Conservation (phyloP, 305 asterid genomes). For the Stenogyne calaminthoides region DNA sequence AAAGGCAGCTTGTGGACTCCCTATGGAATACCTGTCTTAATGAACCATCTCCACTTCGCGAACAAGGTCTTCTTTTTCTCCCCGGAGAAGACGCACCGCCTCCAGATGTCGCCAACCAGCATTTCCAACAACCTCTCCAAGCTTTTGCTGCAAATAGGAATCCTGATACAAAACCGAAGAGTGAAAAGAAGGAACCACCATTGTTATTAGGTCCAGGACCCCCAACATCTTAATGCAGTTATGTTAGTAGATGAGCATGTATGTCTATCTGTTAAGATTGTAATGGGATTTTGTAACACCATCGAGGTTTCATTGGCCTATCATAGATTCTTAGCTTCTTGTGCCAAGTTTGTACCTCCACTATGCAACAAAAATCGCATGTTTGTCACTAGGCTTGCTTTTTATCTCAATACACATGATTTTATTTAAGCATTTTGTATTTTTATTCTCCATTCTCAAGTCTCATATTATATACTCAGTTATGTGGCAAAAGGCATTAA, state of each 20-base stretch:
- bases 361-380: neutral
- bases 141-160: slow-evolving; percentile 74
- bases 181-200: slow-evolving; percentile 53
- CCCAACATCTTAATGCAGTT: slow-evolving; percentile 9
- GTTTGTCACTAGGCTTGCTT: neutral
- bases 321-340: neutral
- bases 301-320: neutral
- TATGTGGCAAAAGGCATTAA: too few species aligned
- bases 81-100: slow-evolving; percentile 83
- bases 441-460: neutral
- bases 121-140: slow-evolving; percentile 73
- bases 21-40: slow-evolving; percentile 65
- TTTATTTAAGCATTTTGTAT: neutral
- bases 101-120: slow-evolving; percentile 79
- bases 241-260: slow-evolving; percentile 9
- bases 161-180: slow-evolving; percentile 34
- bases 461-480: neutral
- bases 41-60: slow-evolving; percentile 77
- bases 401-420: neutral
- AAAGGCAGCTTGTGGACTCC: slow-evolving; percentile 75
- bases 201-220: slow-evolving; percentile 62
- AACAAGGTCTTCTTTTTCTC: slow-evolving; percentile 67
- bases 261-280: neutral
- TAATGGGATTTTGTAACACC: neutral
- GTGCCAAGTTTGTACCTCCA: neutral